phyloP scores from a whole-genome alignment of 2,329 filamentous ascomycete species.

The Penicillium janthinellum region DNA sequence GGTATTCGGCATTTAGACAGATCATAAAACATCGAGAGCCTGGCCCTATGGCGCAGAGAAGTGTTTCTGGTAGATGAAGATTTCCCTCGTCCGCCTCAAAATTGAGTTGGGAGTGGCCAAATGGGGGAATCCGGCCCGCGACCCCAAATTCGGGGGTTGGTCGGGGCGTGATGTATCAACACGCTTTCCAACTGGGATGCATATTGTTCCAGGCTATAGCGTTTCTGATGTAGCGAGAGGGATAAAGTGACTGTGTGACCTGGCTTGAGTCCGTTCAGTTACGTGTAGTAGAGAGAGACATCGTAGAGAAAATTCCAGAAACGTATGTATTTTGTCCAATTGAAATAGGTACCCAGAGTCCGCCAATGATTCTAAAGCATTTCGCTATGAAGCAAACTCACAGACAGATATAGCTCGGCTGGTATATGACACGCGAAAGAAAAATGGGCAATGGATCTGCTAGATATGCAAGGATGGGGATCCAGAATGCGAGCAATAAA shows the following conservation, averaged over 20 bases:
- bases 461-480: constrained; percentile 19
- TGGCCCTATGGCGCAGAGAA: neutral
- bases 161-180: constrained; percentile 1
- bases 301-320: neutral
- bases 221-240: neutral
- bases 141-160: neutral
- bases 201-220: neutral
- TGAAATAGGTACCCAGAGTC: neutral
- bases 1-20: neutral
- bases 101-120: constrained; percentile 1
- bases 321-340: neutral
- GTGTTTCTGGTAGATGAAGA: constrained; percentile 4
- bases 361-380: neutral
- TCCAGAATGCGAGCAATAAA: constrained; percentile 4
- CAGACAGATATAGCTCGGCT: neutral
- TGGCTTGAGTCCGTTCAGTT: neutral
- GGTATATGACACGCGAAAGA: constrained; percentile 6
- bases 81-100: constrained; percentile 6
- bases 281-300: neutral
- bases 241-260: neutral
- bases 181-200: neutral
- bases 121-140: constrained; percentile 2
- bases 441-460: neutral
- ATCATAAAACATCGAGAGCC: neutral
- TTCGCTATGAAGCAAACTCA: neutral